Evolutionary conservation across 2,329 filamentous ascomycete species (phyloP), one percentile per base, ranked within the genome.

Genomic region (Parascedosporium putredinis): DNA sequence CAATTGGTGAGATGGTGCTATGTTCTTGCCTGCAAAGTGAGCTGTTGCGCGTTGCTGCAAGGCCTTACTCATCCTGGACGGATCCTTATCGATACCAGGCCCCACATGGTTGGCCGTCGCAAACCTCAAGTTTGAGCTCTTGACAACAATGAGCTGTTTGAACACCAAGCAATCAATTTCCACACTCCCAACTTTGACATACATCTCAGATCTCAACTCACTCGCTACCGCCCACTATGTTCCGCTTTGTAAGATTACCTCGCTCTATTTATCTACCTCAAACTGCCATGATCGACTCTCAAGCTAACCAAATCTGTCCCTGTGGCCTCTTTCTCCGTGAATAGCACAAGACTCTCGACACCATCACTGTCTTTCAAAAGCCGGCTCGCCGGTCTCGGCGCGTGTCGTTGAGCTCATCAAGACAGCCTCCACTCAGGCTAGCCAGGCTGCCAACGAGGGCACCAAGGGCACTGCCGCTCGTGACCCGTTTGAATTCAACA

Each of bases 291-390:
- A 27, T 20, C n/a, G 2, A n/a, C n/a, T 4, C 18, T 18, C 3
- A 23, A 25, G 36, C 47, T 49, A 34, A 52, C 34, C 40, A 42
- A 16, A 20, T 10, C 27, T 31, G 27, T 12, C 7, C 27, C 27
- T 31, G 14, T 42, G 16, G 18, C 18, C 38, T 20, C 2, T 2
- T 36, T 7, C 22, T 34, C 18, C 25, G 31, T 45, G 42, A 45
- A 45, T 24, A 89, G 85, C 79, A 75, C 69, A 90, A 88, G 75
- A 78, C 84, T 57, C 78, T 87, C 67, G 90, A 97, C 73, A 87
- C 95, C 57, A 81, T 97, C 64, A 97, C 91, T 54, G 83, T 98
- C 73, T 98, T 97, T 76, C 90, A 96, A 86, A 87, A 67, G 79
- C 91, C 51, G 77, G 75, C 59, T 78, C 79, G 49, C 78, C 84